Percentiles rank a stretch among this genome's conserved stretches.
These are phyloP conservation scores for Phalaenopsis aphrodite DNA, from an alignment of 106 monocot genomes.

Conservation along the genomic window DNA sequence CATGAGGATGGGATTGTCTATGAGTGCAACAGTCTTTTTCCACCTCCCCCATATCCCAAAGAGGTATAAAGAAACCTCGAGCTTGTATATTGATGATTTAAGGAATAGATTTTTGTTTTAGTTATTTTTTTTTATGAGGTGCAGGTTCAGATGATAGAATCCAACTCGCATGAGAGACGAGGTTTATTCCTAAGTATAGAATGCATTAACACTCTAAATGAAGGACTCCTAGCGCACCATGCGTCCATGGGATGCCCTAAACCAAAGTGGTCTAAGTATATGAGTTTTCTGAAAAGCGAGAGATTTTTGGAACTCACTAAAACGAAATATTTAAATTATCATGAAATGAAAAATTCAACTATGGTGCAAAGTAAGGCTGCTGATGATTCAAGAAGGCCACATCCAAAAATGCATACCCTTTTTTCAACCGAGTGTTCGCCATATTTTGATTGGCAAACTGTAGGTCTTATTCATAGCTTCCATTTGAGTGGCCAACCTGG, in stretches of 20 bases:
- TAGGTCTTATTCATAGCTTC: conserved; percentile 77
- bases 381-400: conserved; percentile 11
- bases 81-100: not conserved
- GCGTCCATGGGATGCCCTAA: conserved; percentile 64
- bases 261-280: conserved; percentile 75
- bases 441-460: conserved; percentile 96
- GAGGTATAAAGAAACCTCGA: conserved; percentile 37
- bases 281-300: conserved; percentile 86
- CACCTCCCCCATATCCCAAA: conserved; percentile 78
- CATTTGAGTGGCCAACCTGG: conserved; percentile 85
- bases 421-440: conserved; percentile 91
- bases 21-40: conserved; percentile 90
- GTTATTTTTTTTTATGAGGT: not conserved
- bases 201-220: conserved; percentile 95
- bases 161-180: conserved; percentile 43
- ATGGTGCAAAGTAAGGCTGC: conserved; percentile 9
- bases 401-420: conserved; percentile 87
- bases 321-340: conserved; percentile 54
- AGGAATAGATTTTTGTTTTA: not conserved
- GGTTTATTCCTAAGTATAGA: conserved; percentile 85
- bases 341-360: not conserved
- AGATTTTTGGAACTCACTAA: conserved; percentile 70
- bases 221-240: conserved; percentile 83
- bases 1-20: conserved; percentile 93
- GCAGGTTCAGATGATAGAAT: conserved; percentile 75